Percentiles rank a stretch among this genome's conserved stretches.
Conservation (phyloP, 495 filamentous ascomycete genomes). For the Xylaria bambusicola region DNA sequence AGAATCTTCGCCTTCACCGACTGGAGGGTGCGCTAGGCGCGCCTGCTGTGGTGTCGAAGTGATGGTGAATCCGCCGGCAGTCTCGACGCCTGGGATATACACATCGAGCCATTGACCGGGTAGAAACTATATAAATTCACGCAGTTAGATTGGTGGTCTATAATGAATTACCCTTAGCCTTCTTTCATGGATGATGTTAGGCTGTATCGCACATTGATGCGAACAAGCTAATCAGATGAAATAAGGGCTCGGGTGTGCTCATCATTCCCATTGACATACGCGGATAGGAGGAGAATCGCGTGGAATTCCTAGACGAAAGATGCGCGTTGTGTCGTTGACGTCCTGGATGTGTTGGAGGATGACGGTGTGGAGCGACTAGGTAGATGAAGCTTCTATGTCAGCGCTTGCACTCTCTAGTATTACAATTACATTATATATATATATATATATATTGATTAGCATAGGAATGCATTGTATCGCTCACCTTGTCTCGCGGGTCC, state of each 20-base stretch:
- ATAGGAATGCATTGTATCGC: constrained; percentile 18
- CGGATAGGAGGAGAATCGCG: constrained; percentile 24
- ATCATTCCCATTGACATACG: constrained; percentile 21
- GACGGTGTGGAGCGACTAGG: constrained; percentile 42
- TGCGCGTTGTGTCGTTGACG: constrained; percentile 38
- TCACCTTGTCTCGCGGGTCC: constrained; percentile 64
- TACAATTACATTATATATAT: too few species aligned
- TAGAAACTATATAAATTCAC: constrained; percentile 65
- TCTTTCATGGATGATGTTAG: too few species aligned
- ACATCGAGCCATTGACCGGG: constrained; percentile 94
- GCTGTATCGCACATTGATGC: too few species aligned
- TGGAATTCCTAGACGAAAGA: constrained; percentile 41
- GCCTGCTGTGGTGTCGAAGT: constrained; percentile 66
- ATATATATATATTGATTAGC: too few species aligned
- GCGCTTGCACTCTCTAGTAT: too few species aligned
- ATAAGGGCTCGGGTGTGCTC: too few species aligned
- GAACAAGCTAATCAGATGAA: too few species aligned
- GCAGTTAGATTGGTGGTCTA: neutral
- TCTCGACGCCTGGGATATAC: constrained; percentile 62
- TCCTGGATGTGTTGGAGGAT: constrained; percentile 36
- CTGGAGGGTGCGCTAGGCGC: constrained; percentile 38
- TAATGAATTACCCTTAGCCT: too few species aligned
- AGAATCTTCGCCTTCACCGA: constrained; percentile 13
- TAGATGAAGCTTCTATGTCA: neutral
- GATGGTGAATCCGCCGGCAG: constrained; percentile 84